These are phyloP conservation scores for Podospora appendiculata DNA, from an alignment of 495 filamentous ascomycete species.

Conservation along the genomic window DNA sequence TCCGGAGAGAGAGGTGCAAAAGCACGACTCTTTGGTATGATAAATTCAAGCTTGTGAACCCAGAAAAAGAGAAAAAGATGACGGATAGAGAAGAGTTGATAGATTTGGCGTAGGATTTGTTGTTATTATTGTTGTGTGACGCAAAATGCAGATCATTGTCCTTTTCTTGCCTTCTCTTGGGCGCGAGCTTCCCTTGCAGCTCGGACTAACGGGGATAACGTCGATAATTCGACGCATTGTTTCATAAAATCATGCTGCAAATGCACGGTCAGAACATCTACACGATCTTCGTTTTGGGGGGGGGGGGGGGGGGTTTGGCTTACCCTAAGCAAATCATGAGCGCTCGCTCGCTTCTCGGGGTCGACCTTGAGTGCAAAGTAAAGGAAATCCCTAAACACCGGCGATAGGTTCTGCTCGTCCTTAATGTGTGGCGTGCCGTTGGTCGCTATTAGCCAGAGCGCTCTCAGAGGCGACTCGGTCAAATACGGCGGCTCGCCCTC, in stretches of 20 bases:
- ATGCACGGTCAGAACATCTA: too few relatives aligned
- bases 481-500: conserved; percentile 97
- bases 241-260: conserved; percentile 91
- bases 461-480: conserved; percentile 88
- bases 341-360: conserved; percentile 90
- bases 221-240: conserved; percentile 57
- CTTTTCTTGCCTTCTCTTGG: conserved; percentile 73
- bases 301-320: conserved; percentile 29
- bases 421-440: conserved; percentile 95
- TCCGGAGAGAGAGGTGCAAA: too few relatives aligned
- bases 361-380: conserved; percentile 89
- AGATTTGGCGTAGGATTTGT: too few relatives aligned
- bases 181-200: conserved; percentile 75
- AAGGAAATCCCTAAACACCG: conserved; percentile 82
- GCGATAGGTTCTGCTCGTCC: conserved; percentile 74
- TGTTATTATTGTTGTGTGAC: too few relatives aligned
- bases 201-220: conserved; percentile 70
- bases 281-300: too few relatives aligned
- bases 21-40: too few relatives aligned
- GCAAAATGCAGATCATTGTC: conserved; percentile 18
- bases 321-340: conserved; percentile 86
- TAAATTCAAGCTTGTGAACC: too few relatives aligned
- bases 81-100: too few relatives aligned
- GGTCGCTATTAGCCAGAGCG: conserved; percentile 92
- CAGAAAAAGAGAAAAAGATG: too few relatives aligned